Evolutionary conservation across 805 yeast genomes (phyloP).

Genomic region (Monosporozyma aerobia): DNA sequence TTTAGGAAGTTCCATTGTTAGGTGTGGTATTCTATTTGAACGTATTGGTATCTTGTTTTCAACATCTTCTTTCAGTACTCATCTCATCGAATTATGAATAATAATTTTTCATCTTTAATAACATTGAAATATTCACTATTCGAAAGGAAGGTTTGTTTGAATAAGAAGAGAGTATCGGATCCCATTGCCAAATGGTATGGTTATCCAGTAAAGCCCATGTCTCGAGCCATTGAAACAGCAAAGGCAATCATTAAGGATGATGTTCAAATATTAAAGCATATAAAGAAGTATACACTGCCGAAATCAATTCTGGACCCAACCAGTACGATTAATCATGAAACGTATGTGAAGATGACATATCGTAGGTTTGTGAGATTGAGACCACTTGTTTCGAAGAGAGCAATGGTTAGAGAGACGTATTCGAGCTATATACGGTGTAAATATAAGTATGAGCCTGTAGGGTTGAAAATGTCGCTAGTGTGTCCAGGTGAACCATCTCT

Average conservation of each 20-base stretch:
- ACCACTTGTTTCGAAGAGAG: conserved; percentile 21
- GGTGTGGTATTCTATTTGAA: not conserved
- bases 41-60: not conserved
- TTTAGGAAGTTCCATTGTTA: conserved; percentile 1
- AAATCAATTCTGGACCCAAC: not conserved
- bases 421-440: conserved; percentile 23
- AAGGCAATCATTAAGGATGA: not conserved
- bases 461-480: conserved; percentile 13
- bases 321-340: not conserved
- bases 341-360: conserved; percentile 10
- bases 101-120: not conserved
- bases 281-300: not conserved
- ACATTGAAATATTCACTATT: not conserved
- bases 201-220: not conserved
- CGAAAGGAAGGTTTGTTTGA: not conserved
- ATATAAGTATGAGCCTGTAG: conserved; percentile 22
- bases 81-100: not conserved
- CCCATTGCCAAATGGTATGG: not conserved
- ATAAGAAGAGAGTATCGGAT: not conserved
- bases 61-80: not conserved
- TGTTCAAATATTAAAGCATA: not conserved
- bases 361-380: conserved; percentile 22
- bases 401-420: conserved; percentile 20
- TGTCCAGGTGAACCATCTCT: conserved; percentile 1
- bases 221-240: not conserved